These are phyloP conservation scores for Furcasterigmium furcatum DNA, from an alignment of 2,329 filamentous ascomycete species.

Conservation along the genomic window DNA sequence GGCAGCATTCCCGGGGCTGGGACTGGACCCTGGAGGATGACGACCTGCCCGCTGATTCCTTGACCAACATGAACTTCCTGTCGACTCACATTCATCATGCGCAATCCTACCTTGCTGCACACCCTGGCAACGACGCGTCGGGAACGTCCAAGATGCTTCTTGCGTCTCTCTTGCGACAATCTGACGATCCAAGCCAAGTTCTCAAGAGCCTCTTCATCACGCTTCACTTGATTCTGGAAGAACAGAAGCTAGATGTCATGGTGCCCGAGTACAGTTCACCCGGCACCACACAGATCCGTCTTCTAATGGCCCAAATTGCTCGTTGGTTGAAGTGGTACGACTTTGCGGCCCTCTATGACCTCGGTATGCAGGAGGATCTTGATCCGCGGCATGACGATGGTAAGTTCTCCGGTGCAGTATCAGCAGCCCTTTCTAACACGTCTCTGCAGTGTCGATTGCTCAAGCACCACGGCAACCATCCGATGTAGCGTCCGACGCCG, in stretches of 20 bases:
- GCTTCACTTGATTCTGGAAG: constrained; percentile 84
- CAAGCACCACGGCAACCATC: constrained; percentile 23
- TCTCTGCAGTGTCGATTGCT: constrained; percentile 1
- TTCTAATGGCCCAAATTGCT: constrained; percentile 75
- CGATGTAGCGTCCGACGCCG: constrained; percentile 28
- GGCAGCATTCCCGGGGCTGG: constrained; percentile 65
- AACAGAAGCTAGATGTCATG: constrained; percentile 74
- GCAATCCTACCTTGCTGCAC: constrained; percentile 55
- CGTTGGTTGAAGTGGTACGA: constrained; percentile 73
- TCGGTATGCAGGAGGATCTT: constrained; percentile 49
- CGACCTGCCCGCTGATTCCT: constrained; percentile 24
- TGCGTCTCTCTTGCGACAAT: not conserved
- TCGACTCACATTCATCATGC: constrained; percentile 54
- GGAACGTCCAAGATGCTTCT: not conserved
- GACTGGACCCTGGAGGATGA: constrained; percentile 66
- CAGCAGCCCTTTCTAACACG: constrained; percentile 6
- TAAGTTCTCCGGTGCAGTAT: constrained; percentile 16
- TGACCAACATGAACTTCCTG: constrained; percentile 36
- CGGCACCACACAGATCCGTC: constrained; percentile 54
- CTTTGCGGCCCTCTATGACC: constrained; percentile 45
- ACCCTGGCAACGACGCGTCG: not conserved
- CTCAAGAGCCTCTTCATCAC: constrained; percentile 67
- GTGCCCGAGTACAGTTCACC: constrained; percentile 39
- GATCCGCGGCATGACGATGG: constrained; percentile 34
- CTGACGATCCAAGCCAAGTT: not conserved